Evolutionary conservation across 192 early-diverging fungal genomes (phyloP).

Genomic region (Mortierella antarctica): DNA sequence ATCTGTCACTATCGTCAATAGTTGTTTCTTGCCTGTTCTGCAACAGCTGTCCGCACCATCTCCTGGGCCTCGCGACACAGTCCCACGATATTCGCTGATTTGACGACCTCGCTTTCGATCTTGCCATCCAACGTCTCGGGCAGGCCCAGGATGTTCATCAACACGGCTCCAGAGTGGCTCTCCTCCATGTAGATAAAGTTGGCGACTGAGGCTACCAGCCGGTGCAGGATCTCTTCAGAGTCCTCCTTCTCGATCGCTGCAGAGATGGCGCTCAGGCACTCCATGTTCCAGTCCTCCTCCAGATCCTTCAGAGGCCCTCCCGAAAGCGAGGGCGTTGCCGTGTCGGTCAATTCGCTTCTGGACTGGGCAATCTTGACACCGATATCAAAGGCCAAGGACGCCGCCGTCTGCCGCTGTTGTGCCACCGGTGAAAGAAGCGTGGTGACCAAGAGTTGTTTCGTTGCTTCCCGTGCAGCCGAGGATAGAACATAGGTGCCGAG

Average conservation of each 20-base stretch:
- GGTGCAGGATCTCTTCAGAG: conserved; percentile 65
- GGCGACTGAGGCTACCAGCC: conserved; percentile 35
- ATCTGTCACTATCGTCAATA: neutral
- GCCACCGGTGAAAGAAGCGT: conserved; percentile 65
- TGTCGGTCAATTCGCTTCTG: conserved; percentile 47
- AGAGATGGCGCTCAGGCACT: conserved; percentile 72
- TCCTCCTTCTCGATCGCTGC: conserved; percentile 68
- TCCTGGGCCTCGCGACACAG: conserved; percentile 46
- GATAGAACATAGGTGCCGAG: conserved; percentile 47
- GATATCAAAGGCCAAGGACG: conserved; percentile 77
- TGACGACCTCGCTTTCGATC: conserved; percentile 22
- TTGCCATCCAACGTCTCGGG: conserved; percentile 18
- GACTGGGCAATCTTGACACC: conserved; percentile 60
- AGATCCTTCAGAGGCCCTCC: conserved; percentile 27
- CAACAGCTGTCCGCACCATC: conserved; percentile 40
- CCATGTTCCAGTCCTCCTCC: conserved; percentile 78
- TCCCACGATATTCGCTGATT: conserved; percentile 18
- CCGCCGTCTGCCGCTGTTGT: conserved; percentile 69
- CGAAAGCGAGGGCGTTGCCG: conserved; percentile 43
- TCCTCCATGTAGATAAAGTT: conserved; percentile 50
- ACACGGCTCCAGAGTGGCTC: conserved; percentile 19
- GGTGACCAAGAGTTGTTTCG: conserved; percentile 71
- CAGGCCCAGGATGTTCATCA: conserved; percentile 42
- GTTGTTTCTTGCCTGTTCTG: conserved; percentile 10
- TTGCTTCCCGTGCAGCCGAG: conserved; percentile 60